Evolutionary conservation across 108 stramenopile species (phyloP).

Genomic region (Nitzschia sp.): DNA sequence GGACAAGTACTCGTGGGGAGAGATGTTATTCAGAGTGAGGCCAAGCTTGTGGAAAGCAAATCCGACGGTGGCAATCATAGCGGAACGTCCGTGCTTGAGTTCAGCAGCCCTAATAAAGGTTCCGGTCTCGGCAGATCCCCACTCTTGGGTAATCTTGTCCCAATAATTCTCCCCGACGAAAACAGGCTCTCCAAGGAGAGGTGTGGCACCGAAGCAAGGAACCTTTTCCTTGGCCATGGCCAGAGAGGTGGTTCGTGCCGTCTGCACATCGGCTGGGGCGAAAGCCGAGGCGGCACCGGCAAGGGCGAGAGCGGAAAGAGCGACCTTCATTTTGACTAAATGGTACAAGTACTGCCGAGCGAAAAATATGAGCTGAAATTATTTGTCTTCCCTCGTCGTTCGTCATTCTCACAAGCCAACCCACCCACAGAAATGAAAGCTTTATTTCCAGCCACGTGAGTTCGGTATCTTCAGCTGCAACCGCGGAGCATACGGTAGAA

Average conservation of each 20-base stretch:
- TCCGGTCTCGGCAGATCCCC: constrained; percentile 57
- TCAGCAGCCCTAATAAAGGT: constrained; percentile 62
- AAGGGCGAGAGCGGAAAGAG: constrained; percentile 32
- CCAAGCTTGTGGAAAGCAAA: constrained; percentile 67
- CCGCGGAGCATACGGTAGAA: no score
- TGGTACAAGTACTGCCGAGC: no score
- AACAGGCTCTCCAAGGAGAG: constrained; percentile 30
- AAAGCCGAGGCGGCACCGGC: constrained; percentile 36
- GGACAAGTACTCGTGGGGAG: constrained; percentile 60
- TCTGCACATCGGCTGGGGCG: constrained; percentile 9
- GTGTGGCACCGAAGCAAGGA: constrained; percentile 58
- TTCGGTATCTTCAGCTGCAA: no score
- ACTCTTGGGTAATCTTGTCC: constrained; percentile 57
- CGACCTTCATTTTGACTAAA: constrained; percentile 27
- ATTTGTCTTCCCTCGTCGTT: no score
- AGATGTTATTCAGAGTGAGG: constrained; percentile 58
- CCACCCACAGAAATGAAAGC: no score
- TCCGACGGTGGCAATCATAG: constrained; percentile 66
- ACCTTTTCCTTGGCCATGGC: constrained; percentile 31
- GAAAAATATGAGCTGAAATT: no score
- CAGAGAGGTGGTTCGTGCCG: constrained; percentile 12
- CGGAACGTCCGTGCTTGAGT: constrained; percentile 70
- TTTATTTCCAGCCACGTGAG: no score
- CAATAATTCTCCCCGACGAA: constrained; percentile 62
- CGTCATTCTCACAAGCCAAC: no score